Base-by-base conservation (phyloP, 1,139 yeast genomes). In the Sugiyamaella pinicola region DNA sequence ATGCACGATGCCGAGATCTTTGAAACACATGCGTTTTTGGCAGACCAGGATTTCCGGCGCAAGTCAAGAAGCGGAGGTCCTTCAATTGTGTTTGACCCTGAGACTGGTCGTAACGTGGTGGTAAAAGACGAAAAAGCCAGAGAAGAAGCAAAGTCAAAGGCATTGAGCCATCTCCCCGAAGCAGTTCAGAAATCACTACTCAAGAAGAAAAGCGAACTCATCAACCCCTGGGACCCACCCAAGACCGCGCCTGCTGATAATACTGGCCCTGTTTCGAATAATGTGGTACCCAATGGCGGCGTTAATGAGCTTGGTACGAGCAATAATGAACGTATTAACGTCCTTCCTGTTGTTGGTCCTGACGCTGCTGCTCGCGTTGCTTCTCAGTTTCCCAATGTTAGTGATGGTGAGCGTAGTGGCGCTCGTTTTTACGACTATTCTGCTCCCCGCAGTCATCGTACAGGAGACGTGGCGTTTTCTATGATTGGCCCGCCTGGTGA, bases 81-180 rank as follows among this genome's bases (percentile, higher is more conserved):
- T n/a, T 35, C 35, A 21, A 51, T 51, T 22, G 40, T 46, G 9
- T 51, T 38, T 41, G 54, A 51, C 41, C 54, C 54, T 5, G 50
- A 46, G 18, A 47, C 54, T 28, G 54, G 54, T 10, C 40, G 41
- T 22, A 51, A 47, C 42, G 18, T 51, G 13, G 28, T 38, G 8
- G 41, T 42, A 18, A 47, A 19, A 9, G 51, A 51, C 26, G 54
- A 22, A 18, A 17, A 22, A 1, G 35, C 54, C 6, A 13, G 47
- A 28, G 40, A 51, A 40, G 37, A 51, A 13, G 51, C 49, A 1
- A 28, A 33, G 7, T 15, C 37, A n/a, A 51, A 47, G 37, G 40
- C 45, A 10, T 10, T 34, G 18, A 40, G 29, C 22, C 45, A 51
- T 22, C 26, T 46, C 8, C 54, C 54, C 10, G 51, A 40, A 26